A percentile compares a stretch with the other conserved stretches of the same genome.
Conservation (phyloP, 2,329 filamentous ascomycete genomes). For the Escovopsis sp. region DNA sequence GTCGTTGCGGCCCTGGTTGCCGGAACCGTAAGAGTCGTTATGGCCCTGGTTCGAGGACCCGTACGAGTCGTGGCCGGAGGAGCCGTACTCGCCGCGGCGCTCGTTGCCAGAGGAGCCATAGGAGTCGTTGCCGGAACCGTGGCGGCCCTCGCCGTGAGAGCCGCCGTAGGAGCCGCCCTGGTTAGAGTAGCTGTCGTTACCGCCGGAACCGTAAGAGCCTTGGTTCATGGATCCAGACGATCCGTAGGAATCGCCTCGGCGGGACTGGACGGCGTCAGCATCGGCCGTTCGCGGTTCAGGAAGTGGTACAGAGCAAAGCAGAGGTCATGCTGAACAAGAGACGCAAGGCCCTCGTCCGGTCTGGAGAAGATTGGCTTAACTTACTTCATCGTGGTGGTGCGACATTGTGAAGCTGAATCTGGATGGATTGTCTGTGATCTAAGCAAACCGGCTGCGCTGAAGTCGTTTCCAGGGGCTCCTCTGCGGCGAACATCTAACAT, state of each 20-base stretch:
- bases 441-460: no score
- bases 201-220: constrained; percentile 8
- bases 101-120: constrained; percentile 8
- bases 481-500: no score
- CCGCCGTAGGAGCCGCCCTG: constrained; percentile 7
- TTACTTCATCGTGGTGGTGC: no score
- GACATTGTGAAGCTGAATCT: no score
- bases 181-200: constrained; percentile 2
- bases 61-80: constrained; percentile 7
- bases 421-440: no score
- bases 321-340: no score
- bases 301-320: no score
- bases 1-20: constrained; percentile 5
- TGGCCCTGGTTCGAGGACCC: constrained; percentile 8
- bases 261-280: no score
- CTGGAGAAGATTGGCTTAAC: no score
- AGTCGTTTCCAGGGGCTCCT: no score
- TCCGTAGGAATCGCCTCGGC: constrained; percentile 7
- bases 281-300: no score
- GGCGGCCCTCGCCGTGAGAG: not conserved
- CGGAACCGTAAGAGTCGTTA: constrained; percentile 8
- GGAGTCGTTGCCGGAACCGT: constrained; percentile 7
- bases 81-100: constrained; percentile 10
- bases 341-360: no score
- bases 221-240: constrained; percentile 4